Conservation (phyloP, 225 moss, liverwort and hornwort species). For the Straminergon stramineum region DNA sequence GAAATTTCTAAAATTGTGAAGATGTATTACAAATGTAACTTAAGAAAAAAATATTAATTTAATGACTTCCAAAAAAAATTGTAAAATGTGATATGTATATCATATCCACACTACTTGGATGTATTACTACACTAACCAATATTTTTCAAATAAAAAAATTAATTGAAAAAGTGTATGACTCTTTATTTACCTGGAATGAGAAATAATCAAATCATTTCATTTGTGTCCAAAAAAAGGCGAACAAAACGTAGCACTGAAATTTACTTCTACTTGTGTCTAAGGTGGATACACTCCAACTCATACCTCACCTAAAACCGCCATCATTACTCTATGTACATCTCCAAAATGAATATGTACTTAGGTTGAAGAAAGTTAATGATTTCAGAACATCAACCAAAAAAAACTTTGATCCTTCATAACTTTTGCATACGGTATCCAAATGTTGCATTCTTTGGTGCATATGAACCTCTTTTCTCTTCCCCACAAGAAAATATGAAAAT, state of each 20-base stretch:
- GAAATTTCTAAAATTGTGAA: neutral
- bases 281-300: rapidly evolving
- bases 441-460: no score
- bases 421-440: neutral
- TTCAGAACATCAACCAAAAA: neutral
- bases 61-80: neutral
- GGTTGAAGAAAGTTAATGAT: rapidly evolving
- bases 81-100: neutral
- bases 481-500: neutral
- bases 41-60: no score
- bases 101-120: neutral
- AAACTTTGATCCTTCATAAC: no score
- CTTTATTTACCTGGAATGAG: no score
- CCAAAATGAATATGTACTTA: neutral
- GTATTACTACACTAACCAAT: neutral
- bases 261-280: neutral
- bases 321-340: neutral
- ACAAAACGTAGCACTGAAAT: neutral
- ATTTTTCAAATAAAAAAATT: neutral
- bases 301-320: rapidly evolving
- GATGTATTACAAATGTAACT: neutral
- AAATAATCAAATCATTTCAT: neutral
- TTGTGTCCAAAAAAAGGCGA: neutral
- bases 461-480: neutral
- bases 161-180: neutral